Conservation (phyloP, 2,329 filamentous ascomycete genomes). For the Talaromyces islandicus region DNA sequence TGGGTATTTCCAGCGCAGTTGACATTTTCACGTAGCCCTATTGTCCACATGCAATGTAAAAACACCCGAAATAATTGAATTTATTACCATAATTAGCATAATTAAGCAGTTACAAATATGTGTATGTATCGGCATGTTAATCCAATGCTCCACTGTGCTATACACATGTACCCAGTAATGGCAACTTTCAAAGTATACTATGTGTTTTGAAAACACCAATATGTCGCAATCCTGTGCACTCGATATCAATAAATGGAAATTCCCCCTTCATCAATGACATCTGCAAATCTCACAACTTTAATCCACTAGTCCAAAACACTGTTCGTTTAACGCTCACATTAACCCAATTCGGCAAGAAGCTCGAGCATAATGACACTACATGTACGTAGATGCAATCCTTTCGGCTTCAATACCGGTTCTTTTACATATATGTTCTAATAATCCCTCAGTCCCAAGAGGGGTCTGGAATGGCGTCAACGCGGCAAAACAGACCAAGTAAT, state of each 20-base stretch:
- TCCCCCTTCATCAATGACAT: not conserved
- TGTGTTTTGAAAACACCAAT: too few relatives aligned
- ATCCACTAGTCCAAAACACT: not conserved
- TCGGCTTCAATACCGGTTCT: not conserved
- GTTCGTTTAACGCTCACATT: not conserved
- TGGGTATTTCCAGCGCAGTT: too few relatives aligned
- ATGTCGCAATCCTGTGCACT: not conserved
- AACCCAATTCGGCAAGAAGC: not conserved
- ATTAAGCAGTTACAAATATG: not conserved
- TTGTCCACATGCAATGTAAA: too few relatives aligned
- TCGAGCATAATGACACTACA: not conserved
- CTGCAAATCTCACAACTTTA: not conserved
- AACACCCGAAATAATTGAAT: too few relatives aligned
- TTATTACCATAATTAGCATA: not conserved
- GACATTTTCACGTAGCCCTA: not conserved
- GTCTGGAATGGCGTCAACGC: constrained; percentile 1
- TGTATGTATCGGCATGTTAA: not conserved
- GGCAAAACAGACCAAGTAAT: constrained; percentile 5
- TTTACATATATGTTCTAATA: not conserved
- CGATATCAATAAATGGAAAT: not conserved
- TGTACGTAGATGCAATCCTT: not conserved
- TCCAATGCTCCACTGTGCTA: too few relatives aligned
- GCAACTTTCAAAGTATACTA: not conserved
- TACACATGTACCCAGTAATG: not conserved
- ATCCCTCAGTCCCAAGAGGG: not conserved